Evolutionary conservation across 2,329 filamentous ascomycete species (phyloP), one percentile per base, ranked within the genome.

Genomic region (Fusarium metavorans): DNA sequence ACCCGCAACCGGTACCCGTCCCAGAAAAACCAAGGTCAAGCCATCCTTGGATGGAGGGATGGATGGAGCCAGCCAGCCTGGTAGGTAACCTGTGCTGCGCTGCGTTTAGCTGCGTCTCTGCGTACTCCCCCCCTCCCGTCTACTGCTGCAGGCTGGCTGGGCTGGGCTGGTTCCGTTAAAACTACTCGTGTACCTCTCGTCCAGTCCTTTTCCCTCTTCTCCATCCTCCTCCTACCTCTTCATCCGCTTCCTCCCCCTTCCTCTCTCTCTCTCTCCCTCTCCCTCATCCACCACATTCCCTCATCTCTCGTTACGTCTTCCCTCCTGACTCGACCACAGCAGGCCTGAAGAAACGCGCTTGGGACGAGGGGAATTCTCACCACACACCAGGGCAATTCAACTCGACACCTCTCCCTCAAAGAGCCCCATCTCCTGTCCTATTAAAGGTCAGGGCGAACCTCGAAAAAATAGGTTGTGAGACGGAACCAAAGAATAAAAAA

Each of bases 121-220:
- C 52, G 52, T 57, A 57, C 39, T 50, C 43, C 20, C 59, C 27
- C 37, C 43, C 60, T 67, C 72, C 52, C 35, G 61, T 58, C 59
- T 67, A n/a, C 48, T 52, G 48, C 59, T 63, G 25, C 58, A 65
- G 64, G 73, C 64, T 48, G 43, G 43, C 43, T 48, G 43, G 43
- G 43, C 20, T 72, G 73, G 39, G 66, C 67, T 77, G 68, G 76
- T 54, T 77, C 73, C 73, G 78, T 82, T 82, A 82, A 83, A 83
- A 82, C 81, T 81, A 81, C 78, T 78, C 72, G 69, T 68, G 71
- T 67, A 78, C 79, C 78, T 88, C 85, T 87, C 84, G 85, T 85
- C 87, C 87, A 87, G 85, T 88, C 87, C 87, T 86, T 87, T 86
- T 86, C 85, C 85, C 82, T 85, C 84, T 85, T 83, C 83, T 85